Conservation (phyloP, 495 filamentous ascomycete genomes). For the Penicillium steckii region DNA sequence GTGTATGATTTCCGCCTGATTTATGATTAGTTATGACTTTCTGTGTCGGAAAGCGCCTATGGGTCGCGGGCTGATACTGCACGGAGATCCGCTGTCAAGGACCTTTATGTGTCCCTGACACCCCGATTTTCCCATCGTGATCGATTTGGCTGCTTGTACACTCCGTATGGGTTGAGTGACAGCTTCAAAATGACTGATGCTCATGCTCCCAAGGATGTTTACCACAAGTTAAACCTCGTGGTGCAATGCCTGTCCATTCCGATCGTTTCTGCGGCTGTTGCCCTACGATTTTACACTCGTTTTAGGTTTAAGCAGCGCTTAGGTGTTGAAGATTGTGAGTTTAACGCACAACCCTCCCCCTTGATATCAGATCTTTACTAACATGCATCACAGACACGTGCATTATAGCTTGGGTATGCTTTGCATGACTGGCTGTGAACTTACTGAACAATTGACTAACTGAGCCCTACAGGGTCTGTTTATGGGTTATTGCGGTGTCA, state of each 20-base stretch:
- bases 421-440: neutral
- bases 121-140: neutral
- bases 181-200: conserved; percentile 19
- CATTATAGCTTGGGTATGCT: conserved; percentile 35
- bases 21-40: neutral
- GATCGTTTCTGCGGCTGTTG: conserved; percentile 38
- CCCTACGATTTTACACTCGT: conserved; percentile 38
- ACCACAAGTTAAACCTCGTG: conserved; percentile 40
- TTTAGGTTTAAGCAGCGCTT: conserved; percentile 34
- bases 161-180: neutral
- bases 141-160: neutral
- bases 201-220: conserved; percentile 31
- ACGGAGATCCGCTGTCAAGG: neutral
- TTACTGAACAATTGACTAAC: neutral
- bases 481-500: conserved; percentile 38
- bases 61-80: neutral
- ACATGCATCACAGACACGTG: conserved; percentile 26
- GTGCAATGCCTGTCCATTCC: conserved; percentile 47
- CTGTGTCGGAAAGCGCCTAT: neutral
- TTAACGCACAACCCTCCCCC: neutral
- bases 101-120: neutral
- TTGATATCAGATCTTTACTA: conserved; percentile 3
- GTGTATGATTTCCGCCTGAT: neutral
- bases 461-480: conserved; percentile 24
- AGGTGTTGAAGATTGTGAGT: conserved; percentile 44